Evolutionary conservation across 1,284 basidiomycete genomes (phyloP).

Genomic region (Peniophora sp.): DNA sequence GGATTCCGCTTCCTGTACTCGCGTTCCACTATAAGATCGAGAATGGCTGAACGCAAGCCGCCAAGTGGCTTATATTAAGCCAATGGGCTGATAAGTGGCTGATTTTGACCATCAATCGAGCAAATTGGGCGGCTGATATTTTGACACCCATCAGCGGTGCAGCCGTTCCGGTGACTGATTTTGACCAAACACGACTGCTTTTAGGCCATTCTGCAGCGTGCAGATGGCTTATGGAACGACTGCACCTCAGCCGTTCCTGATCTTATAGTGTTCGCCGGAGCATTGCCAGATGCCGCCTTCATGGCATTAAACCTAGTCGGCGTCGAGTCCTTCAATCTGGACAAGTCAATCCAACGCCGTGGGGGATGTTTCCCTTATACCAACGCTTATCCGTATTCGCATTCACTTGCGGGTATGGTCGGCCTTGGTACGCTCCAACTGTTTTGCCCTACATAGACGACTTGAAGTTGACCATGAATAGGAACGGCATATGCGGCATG

Average conservation of each 20-base stretch:
- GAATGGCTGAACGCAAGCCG: too few relatives aligned
- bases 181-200: too few relatives aligned
- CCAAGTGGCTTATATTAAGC: too few relatives aligned
- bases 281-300: conserved; percentile 19
- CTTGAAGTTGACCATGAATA: not conserved
- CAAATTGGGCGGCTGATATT: too few relatives aligned
- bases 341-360: conserved; percentile 13
- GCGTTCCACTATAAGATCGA: too few relatives aligned
- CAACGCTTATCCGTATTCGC: conserved; percentile 23
- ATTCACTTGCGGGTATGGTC: conserved; percentile 19
- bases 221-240: too few relatives aligned
- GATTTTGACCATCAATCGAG: too few relatives aligned
- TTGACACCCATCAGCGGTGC: too few relatives aligned
- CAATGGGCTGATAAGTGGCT: too few relatives aligned
- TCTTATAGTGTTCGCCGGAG: conserved; percentile 20
- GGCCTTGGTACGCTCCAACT: conserved; percentile 10
- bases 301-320: conserved; percentile 20
- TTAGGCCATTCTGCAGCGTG: too few relatives aligned
- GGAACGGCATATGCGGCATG: conserved; percentile 8
- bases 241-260: too few relatives aligned
- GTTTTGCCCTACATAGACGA: not conserved
- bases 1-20: conserved; percentile 20
- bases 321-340: conserved; percentile 22
- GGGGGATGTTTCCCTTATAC: conserved; percentile 23
- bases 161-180: too few relatives aligned